phyloP scores from a whole-genome alignment of 2,329 filamentous ascomycete genomes.

The Colletotrichum spaethianum region DNA sequence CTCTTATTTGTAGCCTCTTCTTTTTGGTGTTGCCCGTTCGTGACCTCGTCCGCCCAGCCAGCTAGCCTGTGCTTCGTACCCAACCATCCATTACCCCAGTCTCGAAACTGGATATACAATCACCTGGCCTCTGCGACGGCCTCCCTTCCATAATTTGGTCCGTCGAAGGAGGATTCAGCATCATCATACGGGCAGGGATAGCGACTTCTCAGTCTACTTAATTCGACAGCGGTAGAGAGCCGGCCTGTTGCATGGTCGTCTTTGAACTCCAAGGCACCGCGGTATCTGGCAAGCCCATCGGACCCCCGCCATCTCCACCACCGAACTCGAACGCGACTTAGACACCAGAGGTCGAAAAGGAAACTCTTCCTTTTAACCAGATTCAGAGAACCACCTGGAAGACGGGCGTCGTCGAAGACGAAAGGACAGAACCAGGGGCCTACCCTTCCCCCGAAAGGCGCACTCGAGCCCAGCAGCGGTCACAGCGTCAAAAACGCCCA shows the following conservation, averaged over 20 bases:
- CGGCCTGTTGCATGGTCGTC: not conserved
- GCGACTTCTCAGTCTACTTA: not conserved
- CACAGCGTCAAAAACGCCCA: slow-evolving; percentile 30
- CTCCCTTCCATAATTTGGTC: not conserved
- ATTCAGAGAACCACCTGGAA: not conserved
- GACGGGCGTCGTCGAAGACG: not conserved
- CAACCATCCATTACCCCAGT: not conserved
- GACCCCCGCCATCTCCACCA: not conserved
- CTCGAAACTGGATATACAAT: not conserved
- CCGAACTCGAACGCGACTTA: slow-evolving; percentile 9
- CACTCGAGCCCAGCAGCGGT: not conserved
- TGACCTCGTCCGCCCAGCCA: slow-evolving; percentile 12
- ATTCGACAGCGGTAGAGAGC: not conserved
- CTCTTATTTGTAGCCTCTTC: not conserved
- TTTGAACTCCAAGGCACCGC: not conserved
- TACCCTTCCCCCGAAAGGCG: not conserved
- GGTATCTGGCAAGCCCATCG: not conserved
- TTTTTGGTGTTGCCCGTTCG: not conserved
- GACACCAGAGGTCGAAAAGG: not conserved
- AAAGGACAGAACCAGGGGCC: not conserved
- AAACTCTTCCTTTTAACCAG: not conserved
- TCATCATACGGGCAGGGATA: not conserved
- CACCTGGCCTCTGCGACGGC: not conserved
- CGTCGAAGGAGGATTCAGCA: not conserved
- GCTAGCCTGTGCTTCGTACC: slow-evolving; percentile 19